Conservation (phyloP, 2,329 filamentous ascomycete species). For the Orbilia quercus region DNA sequence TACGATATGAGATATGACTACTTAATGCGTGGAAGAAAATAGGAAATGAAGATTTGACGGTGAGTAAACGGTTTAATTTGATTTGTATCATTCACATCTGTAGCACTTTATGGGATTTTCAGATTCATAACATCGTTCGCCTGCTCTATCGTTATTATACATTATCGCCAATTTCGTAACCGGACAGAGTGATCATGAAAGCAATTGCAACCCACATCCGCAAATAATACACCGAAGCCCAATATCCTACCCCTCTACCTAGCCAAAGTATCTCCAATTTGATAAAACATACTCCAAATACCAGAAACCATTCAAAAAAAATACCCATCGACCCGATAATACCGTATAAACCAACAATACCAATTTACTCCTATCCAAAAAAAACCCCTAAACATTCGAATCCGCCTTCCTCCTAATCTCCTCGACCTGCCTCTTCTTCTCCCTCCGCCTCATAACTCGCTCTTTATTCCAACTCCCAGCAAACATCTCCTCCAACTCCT, state of each 20-base stretch:
- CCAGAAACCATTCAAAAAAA: too few species aligned
- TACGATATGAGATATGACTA: conserved; percentile 32
- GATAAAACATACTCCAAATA: too few species aligned
- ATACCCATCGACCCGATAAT: not conserved
- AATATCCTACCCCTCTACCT: too few species aligned
- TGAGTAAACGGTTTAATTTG: too few species aligned
- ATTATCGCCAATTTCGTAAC: too few species aligned
- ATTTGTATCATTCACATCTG: too few species aligned
- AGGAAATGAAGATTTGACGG: not conserved
- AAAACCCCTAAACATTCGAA: conserved; percentile 42
- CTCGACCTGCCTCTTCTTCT: conserved; percentile 49
- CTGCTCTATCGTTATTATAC: too few species aligned
- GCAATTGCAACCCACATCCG: too few species aligned
- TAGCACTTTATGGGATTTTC: conserved; percentile 1
- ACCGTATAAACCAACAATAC: not conserved
- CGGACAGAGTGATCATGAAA: too few species aligned
- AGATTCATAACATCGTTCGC: too few species aligned
- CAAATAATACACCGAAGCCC: too few species aligned
- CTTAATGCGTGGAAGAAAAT: conserved; percentile 9
- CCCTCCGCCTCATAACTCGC: conserved; percentile 63
- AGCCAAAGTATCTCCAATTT: too few species aligned
- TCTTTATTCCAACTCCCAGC: conserved; percentile 72
- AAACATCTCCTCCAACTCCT: conserved; percentile 76
- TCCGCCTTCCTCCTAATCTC: conserved; percentile 39
- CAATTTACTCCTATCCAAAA: conserved; percentile 14